Evolutionary conservation across 345 rosid genomes (phyloP).

Genomic region (Pelargonium nanum): DNA sequence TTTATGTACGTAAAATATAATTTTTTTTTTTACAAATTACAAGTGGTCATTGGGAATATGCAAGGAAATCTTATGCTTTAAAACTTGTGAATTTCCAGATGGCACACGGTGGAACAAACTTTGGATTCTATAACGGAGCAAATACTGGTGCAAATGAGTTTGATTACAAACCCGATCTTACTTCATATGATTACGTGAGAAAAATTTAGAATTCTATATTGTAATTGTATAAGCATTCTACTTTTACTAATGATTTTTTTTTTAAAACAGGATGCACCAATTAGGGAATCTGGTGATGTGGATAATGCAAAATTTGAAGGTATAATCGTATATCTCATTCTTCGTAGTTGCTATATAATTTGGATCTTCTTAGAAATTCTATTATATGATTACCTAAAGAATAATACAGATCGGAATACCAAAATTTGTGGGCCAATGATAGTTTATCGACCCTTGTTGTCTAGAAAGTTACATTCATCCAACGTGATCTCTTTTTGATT

Average conservation of each 20-base stretch:
- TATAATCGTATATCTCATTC: constrained; percentile 18
- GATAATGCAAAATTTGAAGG: constrained; percentile 69
- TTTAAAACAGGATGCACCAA: constrained; percentile 91
- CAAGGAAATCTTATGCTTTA: constrained; percentile 3
- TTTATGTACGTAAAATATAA: constrained; percentile 47
- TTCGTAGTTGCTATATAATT: not conserved
- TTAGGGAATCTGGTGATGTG: constrained; percentile 80
- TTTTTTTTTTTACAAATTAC: constrained; percentile 5
- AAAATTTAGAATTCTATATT: constrained; percentile 7
- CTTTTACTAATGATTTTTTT: constrained; percentile 4
- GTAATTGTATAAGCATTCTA: constrained; percentile 1
- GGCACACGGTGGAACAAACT: constrained; percentile 98
- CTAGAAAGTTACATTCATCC: not conserved
- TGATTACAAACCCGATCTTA: constrained; percentile 83
- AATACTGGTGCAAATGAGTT: constrained; percentile 54
- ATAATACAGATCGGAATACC: no score
- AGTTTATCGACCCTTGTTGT: no score
- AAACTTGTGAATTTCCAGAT: constrained; percentile 35
- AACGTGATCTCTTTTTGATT: not conserved
- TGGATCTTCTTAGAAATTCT: no score
- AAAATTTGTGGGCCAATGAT: no score
- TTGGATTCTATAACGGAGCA: constrained; percentile 93
- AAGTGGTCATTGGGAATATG: constrained; percentile 2
- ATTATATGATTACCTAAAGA: no score
- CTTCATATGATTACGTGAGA: constrained; percentile 89